Conservation (phyloP, 2,329 filamentous ascomycete species). For the Epichloe elymi region DNA sequence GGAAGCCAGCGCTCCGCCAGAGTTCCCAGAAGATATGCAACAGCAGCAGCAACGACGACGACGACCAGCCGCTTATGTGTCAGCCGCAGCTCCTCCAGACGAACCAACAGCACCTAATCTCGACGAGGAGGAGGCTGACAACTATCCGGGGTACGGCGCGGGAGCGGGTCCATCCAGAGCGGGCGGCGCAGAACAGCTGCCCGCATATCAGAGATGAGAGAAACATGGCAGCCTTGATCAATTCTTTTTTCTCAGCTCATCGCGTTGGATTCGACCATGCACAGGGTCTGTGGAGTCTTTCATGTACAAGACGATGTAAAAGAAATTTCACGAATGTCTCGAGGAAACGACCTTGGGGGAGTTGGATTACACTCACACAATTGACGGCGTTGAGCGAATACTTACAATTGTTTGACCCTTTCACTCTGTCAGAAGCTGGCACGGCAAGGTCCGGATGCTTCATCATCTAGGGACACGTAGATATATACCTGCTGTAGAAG, state of each 20-base stretch:
- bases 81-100: slow-evolving; percentile 13
- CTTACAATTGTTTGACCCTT: not conserved
- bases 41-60: not conserved
- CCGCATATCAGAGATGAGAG: slow-evolving; percentile 26
- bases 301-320: not conserved
- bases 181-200: slow-evolving; percentile 19
- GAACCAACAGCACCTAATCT: slow-evolving; percentile 45
- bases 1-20: slow-evolving; percentile 50
- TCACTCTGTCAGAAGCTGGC: not conserved
- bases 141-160: slow-evolving; percentile 18
- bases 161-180: slow-evolving; percentile 13
- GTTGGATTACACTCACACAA: not conserved
- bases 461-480: no score
- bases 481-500: no score
- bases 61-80: slow-evolving; percentile 15
- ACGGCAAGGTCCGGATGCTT: not conserved
- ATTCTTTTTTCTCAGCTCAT: not conserved
- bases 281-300: not conserved
- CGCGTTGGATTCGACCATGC: not conserved
- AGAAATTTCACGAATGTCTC: not conserved
- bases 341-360: not conserved
- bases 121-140: slow-evolving; percentile 40
- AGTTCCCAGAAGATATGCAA: slow-evolving; percentile 41
- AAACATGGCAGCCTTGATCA: not conserved
- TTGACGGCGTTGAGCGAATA: not conserved